Conservation (phyloP, 257 asterid species). For the Prunella vulgaris region DNA sequence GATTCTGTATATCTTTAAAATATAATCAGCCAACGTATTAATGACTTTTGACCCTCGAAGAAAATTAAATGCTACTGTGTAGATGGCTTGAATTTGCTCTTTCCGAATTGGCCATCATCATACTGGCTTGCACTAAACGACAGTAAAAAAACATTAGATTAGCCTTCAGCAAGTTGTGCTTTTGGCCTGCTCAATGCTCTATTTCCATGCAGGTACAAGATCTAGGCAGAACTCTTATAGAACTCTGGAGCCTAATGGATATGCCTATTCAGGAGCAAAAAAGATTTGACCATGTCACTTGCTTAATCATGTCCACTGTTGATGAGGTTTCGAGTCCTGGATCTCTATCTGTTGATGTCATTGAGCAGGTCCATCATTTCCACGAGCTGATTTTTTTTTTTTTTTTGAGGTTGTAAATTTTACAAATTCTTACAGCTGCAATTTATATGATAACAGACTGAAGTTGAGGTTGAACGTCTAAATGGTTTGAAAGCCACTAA, state of each 20-base stretch:
- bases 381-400: neutral
- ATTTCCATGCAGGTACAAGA: constrained; percentile 43
- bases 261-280: constrained; percentile 46
- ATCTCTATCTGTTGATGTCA: constrained; percentile 55
- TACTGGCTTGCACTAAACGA: neutral
- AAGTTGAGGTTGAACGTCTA: constrained; percentile 55
- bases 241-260: constrained; percentile 69
- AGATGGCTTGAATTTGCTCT: constrained; percentile 6
- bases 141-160: neutral
- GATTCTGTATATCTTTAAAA: neutral
- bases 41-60: neutral
- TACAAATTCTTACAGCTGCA: constrained; percentile 12
- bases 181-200: neutral
- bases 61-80: constrained; percentile 9
- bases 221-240: constrained; percentile 47
- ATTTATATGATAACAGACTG: constrained; percentile 38
- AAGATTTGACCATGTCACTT: constrained; percentile 44
- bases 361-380: constrained; percentile 51
- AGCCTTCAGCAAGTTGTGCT: constrained; percentile 2
- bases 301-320: constrained; percentile 37
- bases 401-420: constrained; percentile 2
- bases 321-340: constrained; percentile 43
- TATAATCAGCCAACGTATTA: neutral
- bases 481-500: constrained; percentile 58
- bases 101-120: neutral